These are phyloP conservation scores for Rosa rugosa DNA, from an alignment of 306 rosid species.

Conservation along the genomic window DNA sequence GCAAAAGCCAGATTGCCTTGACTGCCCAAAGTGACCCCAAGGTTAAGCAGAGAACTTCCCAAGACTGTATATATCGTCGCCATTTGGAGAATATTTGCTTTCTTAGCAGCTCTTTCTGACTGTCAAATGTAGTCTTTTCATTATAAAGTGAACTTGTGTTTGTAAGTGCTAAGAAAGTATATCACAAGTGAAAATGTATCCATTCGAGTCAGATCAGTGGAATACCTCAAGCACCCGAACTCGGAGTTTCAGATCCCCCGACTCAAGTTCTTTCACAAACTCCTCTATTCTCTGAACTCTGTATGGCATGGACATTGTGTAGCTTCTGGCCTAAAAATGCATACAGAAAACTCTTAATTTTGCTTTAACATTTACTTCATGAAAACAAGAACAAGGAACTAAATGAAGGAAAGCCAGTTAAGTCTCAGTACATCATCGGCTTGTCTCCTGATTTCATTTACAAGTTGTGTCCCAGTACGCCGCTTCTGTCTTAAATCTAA, in stretches of 20 bases:
- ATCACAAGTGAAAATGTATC: background rate
- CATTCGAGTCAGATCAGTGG: background rate
- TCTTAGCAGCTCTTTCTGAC: slow-evolving; percentile 94
- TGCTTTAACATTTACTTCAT: background rate
- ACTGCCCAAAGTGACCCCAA: slow-evolving; percentile 68
- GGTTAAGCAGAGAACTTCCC: slow-evolving; percentile 80
- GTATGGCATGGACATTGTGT: slow-evolving; percentile 92
- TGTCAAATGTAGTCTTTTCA: slow-evolving; percentile 27
- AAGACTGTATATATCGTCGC: slow-evolving; percentile 74
- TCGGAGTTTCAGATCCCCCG: slow-evolving; percentile 87
- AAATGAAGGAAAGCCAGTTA: slow-evolving; percentile 16
- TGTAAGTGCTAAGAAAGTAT: background rate
- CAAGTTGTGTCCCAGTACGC: slow-evolving; percentile 60
- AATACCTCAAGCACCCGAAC: slow-evolving; percentile 93
- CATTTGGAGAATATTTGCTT: slow-evolving; percentile 84
- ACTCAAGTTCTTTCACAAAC: slow-evolving; percentile 79
- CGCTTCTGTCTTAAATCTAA: slow-evolving; percentile 71
- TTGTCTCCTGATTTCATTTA: slow-evolving; percentile 80
- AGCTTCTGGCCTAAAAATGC: slow-evolving; percentile 67
- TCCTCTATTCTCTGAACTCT: slow-evolving; percentile 92
- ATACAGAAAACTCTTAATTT: background rate
- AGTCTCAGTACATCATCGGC: slow-evolving; percentile 66
- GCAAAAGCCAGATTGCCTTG: slow-evolving; percentile 74
- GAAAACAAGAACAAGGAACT: slow-evolving; percentile 16
- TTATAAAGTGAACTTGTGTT: background rate